Evolutionary conservation across 129 eudicot species (phyloP), one percentile per base, ranked within the genome.

Genomic region (Flaveria linearis): DNA sequence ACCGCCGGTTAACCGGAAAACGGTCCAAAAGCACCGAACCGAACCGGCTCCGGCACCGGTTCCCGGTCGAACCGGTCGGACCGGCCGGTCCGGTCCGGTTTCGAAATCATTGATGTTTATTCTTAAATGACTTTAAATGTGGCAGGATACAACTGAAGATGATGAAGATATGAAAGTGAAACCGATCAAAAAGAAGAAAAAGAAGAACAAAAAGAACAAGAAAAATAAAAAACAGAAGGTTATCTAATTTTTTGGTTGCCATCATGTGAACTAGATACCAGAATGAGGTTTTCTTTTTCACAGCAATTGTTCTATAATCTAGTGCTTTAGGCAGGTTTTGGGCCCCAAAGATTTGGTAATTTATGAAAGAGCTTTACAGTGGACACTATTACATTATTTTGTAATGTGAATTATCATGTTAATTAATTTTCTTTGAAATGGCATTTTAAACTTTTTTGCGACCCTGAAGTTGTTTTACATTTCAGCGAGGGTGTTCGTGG

Each of bases 141-240:
- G 52, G 61, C 79, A 80, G 83, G 78, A 26, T 73, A 5, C 20
- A 30, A 20, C 46, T 22, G 65, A 67, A 67, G 84, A 74, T n/a
- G 80, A 80, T 2, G 76, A 80, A 67, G 80, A 74, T 45, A 56
- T 33, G 18, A 69, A 75, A 56, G 76, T 33, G 76, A 80, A 80
- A 63, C 71, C 76, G 6, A 67, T 36, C 45, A 80, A 80, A 74
- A 49, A 42, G 70, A 80, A 74, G 75, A 74, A 74, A 43, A 80
- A 80, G 72, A 78, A 69, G 65, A 72, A 79, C 58, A 71, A 61
- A 69, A 78, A 61, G 49, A 71, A 41, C 43, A 77, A 80, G 63
- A 74, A 74, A 68, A 74, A 80, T 68, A 80, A 80, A 74, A 80
- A 66, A 68, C 84, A 66, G 36, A 80, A 80, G 84, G 80, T 80